Percentiles rank a stretch among this genome's conserved stretches.
Conservation (phyloP, 257 asterid genomes). For the Gentiana straminea region DNA sequence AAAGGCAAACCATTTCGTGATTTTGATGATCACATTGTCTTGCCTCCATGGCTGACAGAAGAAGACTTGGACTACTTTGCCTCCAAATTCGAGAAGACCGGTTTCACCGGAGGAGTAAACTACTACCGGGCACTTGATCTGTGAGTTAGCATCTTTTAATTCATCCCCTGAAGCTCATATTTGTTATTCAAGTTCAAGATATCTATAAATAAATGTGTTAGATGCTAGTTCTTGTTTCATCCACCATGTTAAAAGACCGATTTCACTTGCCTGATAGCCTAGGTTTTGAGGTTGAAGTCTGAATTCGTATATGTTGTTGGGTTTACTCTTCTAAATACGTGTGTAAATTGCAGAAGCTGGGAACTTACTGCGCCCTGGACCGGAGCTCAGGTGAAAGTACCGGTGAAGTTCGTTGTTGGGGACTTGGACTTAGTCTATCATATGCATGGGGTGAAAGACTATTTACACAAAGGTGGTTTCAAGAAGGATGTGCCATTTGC, state of each 20-base stretch:
- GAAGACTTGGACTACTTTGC: slow-evolving; percentile 45
- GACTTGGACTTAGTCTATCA: slow-evolving; percentile 9
- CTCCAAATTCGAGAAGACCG: slow-evolving; percentile 35
- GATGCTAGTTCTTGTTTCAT: no score
- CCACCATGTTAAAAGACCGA: no score
- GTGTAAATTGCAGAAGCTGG: slow-evolving; percentile 1
- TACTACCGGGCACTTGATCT: slow-evolving; percentile 51
- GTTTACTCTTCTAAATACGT: no score
- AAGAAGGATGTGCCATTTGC: slow-evolving; percentile 9
- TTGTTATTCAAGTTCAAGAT: no score
- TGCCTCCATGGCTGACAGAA: slow-evolving; percentile 50
- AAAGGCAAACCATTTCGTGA: slow-evolving; percentile 23
- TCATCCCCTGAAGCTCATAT: no score
- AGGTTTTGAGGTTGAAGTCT: no score
- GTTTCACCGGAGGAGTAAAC: slow-evolving; percentile 59
- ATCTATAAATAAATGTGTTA: no score
- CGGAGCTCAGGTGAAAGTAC: slow-evolving; percentile 7
- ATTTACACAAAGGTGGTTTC: slow-evolving; percentile 5
- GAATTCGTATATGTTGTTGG: background rate
- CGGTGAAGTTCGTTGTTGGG: slow-evolving; percentile 9
- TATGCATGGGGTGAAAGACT: slow-evolving; percentile 7
- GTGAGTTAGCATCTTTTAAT: slow-evolving; percentile 21
- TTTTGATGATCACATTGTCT: slow-evolving; percentile 3
- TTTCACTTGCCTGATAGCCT: no score
- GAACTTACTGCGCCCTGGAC: slow-evolving; percentile 13